Evolutionary conservation across 192 early-diverging fungal species (phyloP).

Genomic region (Ambispora gerdemannii): DNA sequence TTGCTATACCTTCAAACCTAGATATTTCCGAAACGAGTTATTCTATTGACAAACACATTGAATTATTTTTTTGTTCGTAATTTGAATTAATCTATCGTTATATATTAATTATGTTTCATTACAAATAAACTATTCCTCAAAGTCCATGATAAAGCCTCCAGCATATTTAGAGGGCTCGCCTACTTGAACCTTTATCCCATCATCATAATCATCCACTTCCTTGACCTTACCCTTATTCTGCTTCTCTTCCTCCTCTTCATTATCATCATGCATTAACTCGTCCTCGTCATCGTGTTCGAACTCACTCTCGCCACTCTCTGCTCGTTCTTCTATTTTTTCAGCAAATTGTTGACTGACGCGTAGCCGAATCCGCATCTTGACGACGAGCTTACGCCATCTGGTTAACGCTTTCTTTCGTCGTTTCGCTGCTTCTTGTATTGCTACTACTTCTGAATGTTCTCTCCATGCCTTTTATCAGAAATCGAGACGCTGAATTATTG

Average conservation of each 20-base stretch:
- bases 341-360: conserved; percentile 59
- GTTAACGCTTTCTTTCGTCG: conserved; percentile 42
- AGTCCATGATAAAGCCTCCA: background rate
- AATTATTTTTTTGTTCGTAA: no score
- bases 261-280: conserved; percentile 25
- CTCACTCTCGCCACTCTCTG: conserved; percentile 5
- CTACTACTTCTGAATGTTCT: conserved; percentile 31
- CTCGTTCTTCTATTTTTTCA: background rate
- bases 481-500: conserved; percentile 9
- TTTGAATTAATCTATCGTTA: no score
- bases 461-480: conserved; percentile 33
- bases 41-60: no score
- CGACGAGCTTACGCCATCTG: conserved; percentile 59
- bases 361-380: conserved; percentile 45
- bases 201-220: no score
- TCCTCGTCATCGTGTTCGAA: conserved; percentile 26
- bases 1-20: no score
- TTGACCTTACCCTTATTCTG: background rate
- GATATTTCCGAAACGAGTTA: no score
- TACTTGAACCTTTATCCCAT: no score
- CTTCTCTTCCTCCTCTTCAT: conserved; percentile 1
- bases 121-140: no score
- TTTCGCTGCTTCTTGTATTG: conserved; percentile 33
- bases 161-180: background rate
- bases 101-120: no score